A percentile compares a stretch with the other conserved stretches of the same genome.
phyloP scores from a whole-genome alignment of 1,284 basidiomycete species.

The Tylopilus orsonianus region DNA sequence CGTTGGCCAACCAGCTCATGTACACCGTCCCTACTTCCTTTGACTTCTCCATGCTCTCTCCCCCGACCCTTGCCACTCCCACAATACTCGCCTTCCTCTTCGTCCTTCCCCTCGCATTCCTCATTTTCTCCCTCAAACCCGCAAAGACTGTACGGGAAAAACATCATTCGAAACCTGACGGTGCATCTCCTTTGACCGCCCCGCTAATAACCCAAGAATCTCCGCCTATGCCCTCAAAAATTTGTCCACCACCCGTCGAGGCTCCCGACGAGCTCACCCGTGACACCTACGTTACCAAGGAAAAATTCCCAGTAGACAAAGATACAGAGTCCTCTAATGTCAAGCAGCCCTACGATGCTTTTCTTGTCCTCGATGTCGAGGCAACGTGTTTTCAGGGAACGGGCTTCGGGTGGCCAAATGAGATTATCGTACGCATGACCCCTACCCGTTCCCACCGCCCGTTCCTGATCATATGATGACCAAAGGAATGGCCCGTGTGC shows the following conservation, averaged over 20 bases:
- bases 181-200: no score
- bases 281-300: conserved; percentile 3
- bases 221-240: conserved; percentile 23
- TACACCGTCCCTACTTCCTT: background rate
- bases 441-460: conserved; percentile 20
- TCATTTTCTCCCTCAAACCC: conserved; percentile 8
- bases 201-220: background rate
- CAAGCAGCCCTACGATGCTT: conserved; percentile 66
- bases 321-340: conserved; percentile 15
- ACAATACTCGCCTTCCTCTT: conserved; percentile 1
- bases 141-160: background rate
- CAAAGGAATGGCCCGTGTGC: conserved; percentile 85
- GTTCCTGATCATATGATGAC: conserved; percentile 24
- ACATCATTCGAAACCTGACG: background rate
- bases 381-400: conserved; percentile 76
- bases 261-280: conserved; percentile 5
- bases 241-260: conserved; percentile 10
- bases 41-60: conserved; percentile 12
- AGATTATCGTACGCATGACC: conserved; percentile 79
- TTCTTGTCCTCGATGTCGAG: conserved; percentile 85
- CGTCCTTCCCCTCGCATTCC: conserved; percentile 7
- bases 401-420: conserved; percentile 81
- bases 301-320: background rate
- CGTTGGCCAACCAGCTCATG: conserved; percentile 10
- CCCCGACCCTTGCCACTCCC: conserved; percentile 3